Conservation (phyloP, 2,329 filamentous ascomycete species). For the Ceratocystis variospora region DNA sequence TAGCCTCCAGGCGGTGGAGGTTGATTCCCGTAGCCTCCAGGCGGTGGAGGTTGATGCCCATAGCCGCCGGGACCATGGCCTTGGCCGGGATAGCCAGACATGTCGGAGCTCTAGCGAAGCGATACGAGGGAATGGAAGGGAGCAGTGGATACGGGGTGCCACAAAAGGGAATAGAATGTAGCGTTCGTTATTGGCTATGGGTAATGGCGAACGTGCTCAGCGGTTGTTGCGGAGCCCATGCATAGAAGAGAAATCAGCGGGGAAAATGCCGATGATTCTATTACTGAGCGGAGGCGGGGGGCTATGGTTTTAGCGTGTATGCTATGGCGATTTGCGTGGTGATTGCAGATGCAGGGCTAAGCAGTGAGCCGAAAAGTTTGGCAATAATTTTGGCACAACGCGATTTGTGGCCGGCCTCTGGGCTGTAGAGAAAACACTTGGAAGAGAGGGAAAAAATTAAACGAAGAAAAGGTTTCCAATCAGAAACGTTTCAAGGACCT, state of each 20-base stretch:
- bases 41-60: conserved; percentile 20
- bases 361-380: neutral
- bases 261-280: neutral
- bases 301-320: neutral
- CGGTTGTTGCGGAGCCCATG: neutral
- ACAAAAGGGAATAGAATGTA: neutral
- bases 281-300: neutral
- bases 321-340: neutral
- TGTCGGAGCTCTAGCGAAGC: neutral
- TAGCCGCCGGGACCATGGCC: conserved; percentile 21
- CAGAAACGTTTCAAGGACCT: neutral
- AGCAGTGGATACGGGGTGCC: neutral
- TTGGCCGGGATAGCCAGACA: conserved; percentile 19
- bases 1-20: conserved; percentile 21
- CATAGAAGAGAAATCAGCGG: neutral
- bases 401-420: neutral
- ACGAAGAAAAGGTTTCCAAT: neutral
- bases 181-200: neutral
- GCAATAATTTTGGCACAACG: neutral
- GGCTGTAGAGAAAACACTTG: neutral
- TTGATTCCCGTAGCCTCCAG: conserved; percentile 20
- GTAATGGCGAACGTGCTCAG: neutral
- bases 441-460: neutral
- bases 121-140: neutral
- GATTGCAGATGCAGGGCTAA: neutral